Conservation (phyloP, 371 early-diverging fungal genomes). For the Nematocida sp. region DNA sequence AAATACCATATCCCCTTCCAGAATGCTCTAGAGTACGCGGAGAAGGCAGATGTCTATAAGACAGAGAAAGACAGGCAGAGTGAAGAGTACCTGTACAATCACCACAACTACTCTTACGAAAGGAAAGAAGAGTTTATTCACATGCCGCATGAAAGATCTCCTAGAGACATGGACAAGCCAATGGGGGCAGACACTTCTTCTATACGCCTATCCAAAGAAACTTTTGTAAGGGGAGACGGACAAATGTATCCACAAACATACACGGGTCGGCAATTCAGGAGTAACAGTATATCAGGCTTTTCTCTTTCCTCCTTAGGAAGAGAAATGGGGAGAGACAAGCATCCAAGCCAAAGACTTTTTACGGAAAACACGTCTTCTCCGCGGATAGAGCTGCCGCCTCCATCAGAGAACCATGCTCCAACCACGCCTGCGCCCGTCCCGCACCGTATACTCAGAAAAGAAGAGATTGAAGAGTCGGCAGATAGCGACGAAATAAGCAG, state of each 20-base stretch:
- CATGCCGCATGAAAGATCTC: neutral
- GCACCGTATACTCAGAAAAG: constrained; percentile 33
- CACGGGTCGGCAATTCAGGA: constrained; percentile 35
- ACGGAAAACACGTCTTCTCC: too few species aligned
- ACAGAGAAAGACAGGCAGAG: neutral
- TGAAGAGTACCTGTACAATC: constrained; percentile 31
- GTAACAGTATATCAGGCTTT: constrained; percentile 24
- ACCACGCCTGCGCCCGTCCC: neutral
- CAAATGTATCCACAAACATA: constrained; percentile 17
- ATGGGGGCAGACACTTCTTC: neutral
- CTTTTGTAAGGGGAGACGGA: neutral
- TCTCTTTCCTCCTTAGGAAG: constrained; percentile 37
- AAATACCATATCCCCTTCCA: constrained; percentile 9
- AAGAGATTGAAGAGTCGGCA: constrained; percentile 32
- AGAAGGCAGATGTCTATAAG: constrained; percentile 24
- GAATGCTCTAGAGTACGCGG: constrained; percentile 14
- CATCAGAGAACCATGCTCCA: neutral
- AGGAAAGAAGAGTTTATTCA: constrained; percentile 18
- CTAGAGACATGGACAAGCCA: neutral
- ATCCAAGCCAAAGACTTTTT: neutral
- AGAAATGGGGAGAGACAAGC: constrained; percentile 35
- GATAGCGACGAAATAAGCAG: constrained; percentile 30
- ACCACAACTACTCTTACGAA: neutral
- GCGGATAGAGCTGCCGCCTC: neutral
- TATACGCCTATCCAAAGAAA: neutral